Evolutionary conservation across 441 rosid species (phyloP).

Genomic region (Syzygium syzygioides): DNA sequence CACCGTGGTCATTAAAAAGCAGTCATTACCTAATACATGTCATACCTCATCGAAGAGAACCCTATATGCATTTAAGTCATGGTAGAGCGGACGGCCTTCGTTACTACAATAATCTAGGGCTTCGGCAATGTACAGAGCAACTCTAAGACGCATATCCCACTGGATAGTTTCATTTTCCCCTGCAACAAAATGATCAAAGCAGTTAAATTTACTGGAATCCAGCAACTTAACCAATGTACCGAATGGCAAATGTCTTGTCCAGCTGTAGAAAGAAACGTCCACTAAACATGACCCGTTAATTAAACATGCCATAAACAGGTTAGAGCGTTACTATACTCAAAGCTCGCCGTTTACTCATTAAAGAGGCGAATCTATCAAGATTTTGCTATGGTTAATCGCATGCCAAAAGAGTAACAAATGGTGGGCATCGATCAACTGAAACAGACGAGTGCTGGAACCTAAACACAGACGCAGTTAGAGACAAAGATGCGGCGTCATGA

Average conservation of each 20-base stretch:
- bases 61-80: conserved; percentile 91
- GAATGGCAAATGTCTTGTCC: not conserved
- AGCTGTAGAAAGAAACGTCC: not conserved
- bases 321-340: not conserved
- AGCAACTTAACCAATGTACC: not conserved
- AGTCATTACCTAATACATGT: not conserved
- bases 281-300: not conserved
- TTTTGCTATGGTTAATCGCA: not conserved
- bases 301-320: not conserved
- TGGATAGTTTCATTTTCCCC: conserved; percentile 97
- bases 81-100: conserved; percentile 81
- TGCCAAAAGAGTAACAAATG: not conserved
- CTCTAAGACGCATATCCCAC: conserved; percentile 95
- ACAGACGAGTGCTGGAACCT: not conserved
- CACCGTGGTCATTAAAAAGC: not conserved
- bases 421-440: not conserved
- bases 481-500: not conserved
- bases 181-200: conserved; percentile 21
- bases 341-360: not conserved
- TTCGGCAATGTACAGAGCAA: conserved; percentile 81
- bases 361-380: not conserved
- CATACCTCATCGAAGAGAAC: conserved; percentile 95
- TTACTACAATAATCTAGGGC: conserved; percentile 84
- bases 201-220: not conserved
- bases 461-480: not conserved